Evolutionary conservation across 768 basidiomycete species (phyloP).

Genomic region (Trametes villosa): DNA sequence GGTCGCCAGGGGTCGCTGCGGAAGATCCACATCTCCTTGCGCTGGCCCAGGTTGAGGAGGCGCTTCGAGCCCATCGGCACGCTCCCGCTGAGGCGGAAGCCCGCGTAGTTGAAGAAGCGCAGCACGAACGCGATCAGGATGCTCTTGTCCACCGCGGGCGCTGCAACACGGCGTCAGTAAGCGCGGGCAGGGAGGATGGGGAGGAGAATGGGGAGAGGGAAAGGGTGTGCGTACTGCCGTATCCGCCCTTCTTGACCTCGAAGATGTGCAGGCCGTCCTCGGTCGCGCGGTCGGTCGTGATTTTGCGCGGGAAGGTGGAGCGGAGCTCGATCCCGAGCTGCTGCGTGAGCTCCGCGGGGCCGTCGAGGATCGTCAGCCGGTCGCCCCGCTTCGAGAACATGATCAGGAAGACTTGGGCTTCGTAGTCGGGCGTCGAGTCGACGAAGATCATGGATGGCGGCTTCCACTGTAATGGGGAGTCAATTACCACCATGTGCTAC

Average conservation of each 20-base stretch:
- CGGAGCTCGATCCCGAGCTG: slow-evolving; percentile 46
- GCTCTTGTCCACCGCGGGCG: slow-evolving; percentile 50
- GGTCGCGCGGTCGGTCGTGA: slow-evolving; percentile 46
- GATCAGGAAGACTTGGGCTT: slow-evolving; percentile 65
- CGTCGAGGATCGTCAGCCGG: slow-evolving; percentile 51
- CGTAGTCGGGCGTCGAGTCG: slow-evolving; percentile 49
- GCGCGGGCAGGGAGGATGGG: neutral
- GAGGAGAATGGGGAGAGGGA: neutral
- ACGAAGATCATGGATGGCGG: slow-evolving; percentile 72
- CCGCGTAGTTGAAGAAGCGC: slow-evolving; percentile 57
- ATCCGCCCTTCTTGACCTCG: slow-evolving; percentile 52
- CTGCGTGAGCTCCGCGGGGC: slow-evolving; percentile 43
- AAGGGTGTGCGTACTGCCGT: slow-evolving; percentile 24
- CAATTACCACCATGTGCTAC: neutral
- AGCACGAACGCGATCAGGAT: slow-evolving; percentile 66
- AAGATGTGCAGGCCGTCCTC: slow-evolving; percentile 59
- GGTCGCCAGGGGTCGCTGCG: slow-evolving; percentile 37
- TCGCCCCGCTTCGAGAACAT: slow-evolving; percentile 66
- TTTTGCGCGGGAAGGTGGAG: slow-evolving; percentile 45
- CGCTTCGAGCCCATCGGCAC: slow-evolving; percentile 57
- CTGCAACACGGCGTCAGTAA: slow-evolving; percentile 30
- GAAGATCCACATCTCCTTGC: slow-evolving; percentile 71
- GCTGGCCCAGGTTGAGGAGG: slow-evolving; percentile 43
- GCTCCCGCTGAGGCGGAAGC: slow-evolving; percentile 68
- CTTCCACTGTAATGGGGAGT: slow-evolving; percentile 36